Conservation (phyloP, 805 yeast species). For the Teunomyces barrocoloradensis region DNA sequence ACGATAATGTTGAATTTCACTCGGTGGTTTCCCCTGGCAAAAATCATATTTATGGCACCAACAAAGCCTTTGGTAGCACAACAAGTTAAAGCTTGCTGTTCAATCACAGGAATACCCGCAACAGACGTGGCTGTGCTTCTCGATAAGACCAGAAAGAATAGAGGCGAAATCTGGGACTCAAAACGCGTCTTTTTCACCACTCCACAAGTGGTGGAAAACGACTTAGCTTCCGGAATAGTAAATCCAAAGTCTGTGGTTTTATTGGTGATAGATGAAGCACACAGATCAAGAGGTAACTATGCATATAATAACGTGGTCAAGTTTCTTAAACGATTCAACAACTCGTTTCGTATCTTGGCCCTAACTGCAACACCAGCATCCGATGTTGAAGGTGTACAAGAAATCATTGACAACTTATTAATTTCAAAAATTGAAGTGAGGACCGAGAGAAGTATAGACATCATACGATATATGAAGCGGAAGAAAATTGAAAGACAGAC, state of each 20-base stretch:
- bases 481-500: slow-evolving; percentile 60
- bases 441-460: slow-evolving; percentile 81
- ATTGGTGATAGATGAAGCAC: slow-evolving; percentile 93
- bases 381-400: slow-evolving; percentile 83
- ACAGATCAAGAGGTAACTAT: slow-evolving; percentile 85
- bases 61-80: slow-evolving; percentile 95
- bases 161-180: slow-evolving; percentile 74
- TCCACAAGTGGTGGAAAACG: slow-evolving; percentile 95
- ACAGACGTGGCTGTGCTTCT: slow-evolving; percentile 76
- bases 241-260: slow-evolving; percentile 75
- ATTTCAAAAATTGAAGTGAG: slow-evolving; percentile 82
- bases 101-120: slow-evolving; percentile 79
- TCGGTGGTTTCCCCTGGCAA: slow-evolving; percentile 78
- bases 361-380: slow-evolving; percentile 96
- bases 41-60: slow-evolving; percentile 93
- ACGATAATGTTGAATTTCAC: slow-evolving; percentile 88
- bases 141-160: slow-evolving; percentile 52
- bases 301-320: slow-evolving; percentile 84
- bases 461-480: slow-evolving; percentile 70
- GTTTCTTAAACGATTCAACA: slow-evolving; percentile 53
- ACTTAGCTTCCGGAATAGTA: slow-evolving; percentile 67
- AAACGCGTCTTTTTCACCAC: slow-evolving; percentile 88
- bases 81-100: slow-evolving; percentile 89
- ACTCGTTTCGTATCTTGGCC: slow-evolving; percentile 72
- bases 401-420: slow-evolving; percentile 66